These are phyloP conservation scores for Zoysia pacifica DNA, from an alignment of 176 grass and related monocot genomes.

Conservation along the genomic window DNA sequence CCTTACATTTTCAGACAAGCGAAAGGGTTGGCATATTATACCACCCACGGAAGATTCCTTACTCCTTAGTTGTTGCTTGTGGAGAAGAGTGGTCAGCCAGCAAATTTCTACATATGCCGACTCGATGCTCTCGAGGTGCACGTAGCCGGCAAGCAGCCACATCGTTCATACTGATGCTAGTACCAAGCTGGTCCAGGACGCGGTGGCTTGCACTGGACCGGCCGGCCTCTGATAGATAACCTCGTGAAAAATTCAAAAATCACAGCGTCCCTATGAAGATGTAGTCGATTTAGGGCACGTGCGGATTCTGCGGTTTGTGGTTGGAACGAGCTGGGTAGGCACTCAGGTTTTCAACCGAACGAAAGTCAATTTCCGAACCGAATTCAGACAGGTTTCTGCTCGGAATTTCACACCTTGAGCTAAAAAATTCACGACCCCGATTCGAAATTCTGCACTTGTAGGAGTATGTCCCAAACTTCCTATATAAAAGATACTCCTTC, in stretches of 20 bases:
- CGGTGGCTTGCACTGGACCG: no score
- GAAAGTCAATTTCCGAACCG: not conserved
- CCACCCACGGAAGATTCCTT: no score
- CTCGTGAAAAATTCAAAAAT: not conserved
- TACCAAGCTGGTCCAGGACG: not conserved
- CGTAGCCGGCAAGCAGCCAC: not conserved
- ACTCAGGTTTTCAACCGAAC: not conserved
- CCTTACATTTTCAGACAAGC: not conserved
- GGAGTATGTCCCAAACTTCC: not conserved
- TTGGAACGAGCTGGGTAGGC: not conserved
- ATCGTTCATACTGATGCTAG: not conserved
- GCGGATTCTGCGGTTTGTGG: not conserved
- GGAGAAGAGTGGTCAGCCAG: no score
- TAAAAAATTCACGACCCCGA: not conserved
- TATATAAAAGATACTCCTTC: not conserved
- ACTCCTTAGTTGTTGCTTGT: no score
- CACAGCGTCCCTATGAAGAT: not conserved
- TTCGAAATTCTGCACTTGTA: not conserved
- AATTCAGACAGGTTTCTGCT: not conserved
- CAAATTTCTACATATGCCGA: no score
- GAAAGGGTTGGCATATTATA: no score
- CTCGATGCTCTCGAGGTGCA: no score
- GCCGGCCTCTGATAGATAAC: not conserved
- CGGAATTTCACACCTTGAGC: conserved; percentile 2
- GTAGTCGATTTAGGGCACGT: not conserved